Evolutionary conservation across 108 stramenopile species (phyloP), one percentile per base, ranked within the genome.

Genomic region (Cyclotella baltica): DNA sequence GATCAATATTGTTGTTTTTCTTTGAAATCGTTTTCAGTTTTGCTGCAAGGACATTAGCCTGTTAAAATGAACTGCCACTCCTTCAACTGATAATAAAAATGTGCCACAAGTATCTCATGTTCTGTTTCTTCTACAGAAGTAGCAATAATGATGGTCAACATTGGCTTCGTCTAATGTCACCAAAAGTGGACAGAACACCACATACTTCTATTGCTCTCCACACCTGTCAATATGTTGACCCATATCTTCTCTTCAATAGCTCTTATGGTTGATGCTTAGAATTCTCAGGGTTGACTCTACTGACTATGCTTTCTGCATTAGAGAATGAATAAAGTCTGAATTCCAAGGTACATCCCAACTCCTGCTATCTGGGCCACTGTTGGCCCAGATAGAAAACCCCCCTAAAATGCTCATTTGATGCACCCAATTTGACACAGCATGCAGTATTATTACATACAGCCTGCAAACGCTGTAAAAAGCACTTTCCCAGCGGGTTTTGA

Each of bases 221-320:
- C 84, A 5, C 73, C 69, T 30, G 77, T 28, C 30, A 78, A 20
- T 62, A 87, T 86, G 33, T 48, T 53, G 8, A 65, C 70, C 18
- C 85, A 73, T 27, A 90, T 61, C 27, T 89, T 73, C 62, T 90
- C 87, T 71, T 91, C 93, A 20, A 93, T 86, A 13, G 88, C 89
- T 20, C 88, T 78, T 55, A 85, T 81, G 8, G 93, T 90, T 8
- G 88, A 84, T 1, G 86, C 78, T 27, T 88, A 88, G 5, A 92
- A 46, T 9, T 87, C 78, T 10, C 65, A 62, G 0, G 81, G 74
- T 6, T n/a, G n/a, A n/a, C n/a, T n/a, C n/a, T n/a, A n/a, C n/a
- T n/a, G n/a, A n/a, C n/a, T n/a, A n/a, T n/a, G n/a, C n/a, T n/a
- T n/a, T n/a, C n/a, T n/a, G n/a, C n/a, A n/a, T n/a, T n/a, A n/a